These are phyloP conservation scores for Ceratocystis variospora DNA, from an alignment of 2,329 filamentous ascomycete genomes.

Conservation along the genomic window DNA sequence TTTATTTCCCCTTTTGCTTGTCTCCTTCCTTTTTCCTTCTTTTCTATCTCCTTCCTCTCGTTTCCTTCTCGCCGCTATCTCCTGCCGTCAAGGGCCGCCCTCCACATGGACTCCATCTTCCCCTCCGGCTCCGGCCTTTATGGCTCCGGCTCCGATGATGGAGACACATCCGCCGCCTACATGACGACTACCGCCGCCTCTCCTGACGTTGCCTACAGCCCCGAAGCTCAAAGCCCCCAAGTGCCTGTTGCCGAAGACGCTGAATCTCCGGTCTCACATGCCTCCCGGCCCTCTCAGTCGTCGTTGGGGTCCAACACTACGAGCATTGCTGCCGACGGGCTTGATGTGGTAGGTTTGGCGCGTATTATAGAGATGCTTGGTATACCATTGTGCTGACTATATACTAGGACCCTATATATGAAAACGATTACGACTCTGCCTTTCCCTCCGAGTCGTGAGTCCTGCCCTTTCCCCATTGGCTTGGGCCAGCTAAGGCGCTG, in stretches of 20 bases:
- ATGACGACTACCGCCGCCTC: neutral
- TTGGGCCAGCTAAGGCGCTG: neutral
- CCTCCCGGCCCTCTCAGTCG: conserved; percentile 9
- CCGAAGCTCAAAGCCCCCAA: neutral
- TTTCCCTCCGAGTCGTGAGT: conserved; percentile 15
- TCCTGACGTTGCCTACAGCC: neutral
- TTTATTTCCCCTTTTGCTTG: neutral
- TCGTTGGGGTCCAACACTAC: conserved; percentile 14
- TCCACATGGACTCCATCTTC: conserved; percentile 7
- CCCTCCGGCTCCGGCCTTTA: neutral
- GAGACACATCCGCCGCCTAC: neutral
- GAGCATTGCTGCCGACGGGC: conserved; percentile 11
- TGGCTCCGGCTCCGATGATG: neutral
- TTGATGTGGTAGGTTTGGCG: conserved; percentile 16
- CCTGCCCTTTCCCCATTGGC: neutral
- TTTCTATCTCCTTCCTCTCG: neutral
- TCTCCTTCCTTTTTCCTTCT: neutral
- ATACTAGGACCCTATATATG: conserved; percentile 12
- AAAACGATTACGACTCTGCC: conserved; percentile 15
- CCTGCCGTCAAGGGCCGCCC: neutral
- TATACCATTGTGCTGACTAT: neutral
- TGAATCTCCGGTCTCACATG: conserved; percentile 2
- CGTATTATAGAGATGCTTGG: neutral
- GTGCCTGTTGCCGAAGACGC: neutral
- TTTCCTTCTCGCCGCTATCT: neutral